These are phyloP conservation scores for Ogataea saltuana DNA, from an alignment of 805 yeast genomes.

Conservation along the genomic window DNA sequence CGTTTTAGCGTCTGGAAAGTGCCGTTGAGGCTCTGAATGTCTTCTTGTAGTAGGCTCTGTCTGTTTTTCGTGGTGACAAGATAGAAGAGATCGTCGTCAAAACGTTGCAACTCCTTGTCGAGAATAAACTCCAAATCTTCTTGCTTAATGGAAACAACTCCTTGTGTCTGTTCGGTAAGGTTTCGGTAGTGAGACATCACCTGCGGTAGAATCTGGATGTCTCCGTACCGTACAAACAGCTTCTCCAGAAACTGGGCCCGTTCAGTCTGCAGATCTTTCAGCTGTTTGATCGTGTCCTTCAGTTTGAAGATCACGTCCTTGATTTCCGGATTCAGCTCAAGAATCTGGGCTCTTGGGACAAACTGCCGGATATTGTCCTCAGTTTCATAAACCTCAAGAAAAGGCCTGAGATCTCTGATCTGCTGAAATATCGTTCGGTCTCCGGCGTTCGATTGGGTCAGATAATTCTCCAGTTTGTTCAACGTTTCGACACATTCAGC, in stretches of 20 bases:
- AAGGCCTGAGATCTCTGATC: slow-evolving; percentile 48
- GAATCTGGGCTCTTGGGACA: slow-evolving; percentile 44
- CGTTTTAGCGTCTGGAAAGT: slow-evolving; percentile 36
- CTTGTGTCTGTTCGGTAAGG: slow-evolving; percentile 39
- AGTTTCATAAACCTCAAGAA: slow-evolving; percentile 41
- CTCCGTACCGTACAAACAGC: slow-evolving; percentile 46
- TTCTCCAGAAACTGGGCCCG: slow-evolving; percentile 43
- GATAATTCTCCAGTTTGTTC: slow-evolving; percentile 46
- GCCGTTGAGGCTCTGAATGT: slow-evolving; percentile 40
- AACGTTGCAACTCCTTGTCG: slow-evolving; percentile 47
- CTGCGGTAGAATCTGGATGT: slow-evolving; percentile 52
- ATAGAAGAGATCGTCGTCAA: slow-evolving; percentile 49
- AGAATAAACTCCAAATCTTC: slow-evolving; percentile 39
- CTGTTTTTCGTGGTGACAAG: slow-evolving; percentile 42
- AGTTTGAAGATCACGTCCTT: slow-evolving; percentile 37
- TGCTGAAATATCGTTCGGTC: slow-evolving; percentile 54
- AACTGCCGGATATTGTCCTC: slow-evolving; percentile 33
- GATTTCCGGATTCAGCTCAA: slow-evolving; percentile 37
- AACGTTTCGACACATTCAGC: slow-evolving; percentile 41
- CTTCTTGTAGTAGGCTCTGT: slow-evolving; percentile 36
- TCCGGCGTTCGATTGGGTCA: slow-evolving; percentile 59
- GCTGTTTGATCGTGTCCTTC: slow-evolving; percentile 35
- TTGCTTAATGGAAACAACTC: slow-evolving; percentile 28
- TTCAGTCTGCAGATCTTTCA: slow-evolving; percentile 35
- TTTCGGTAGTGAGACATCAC: slow-evolving; percentile 38